Evolutionary conservation across 306 rosid genomes (phyloP), one percentile per base, ranked within the genome.

Genomic region (Chamaecrista fasciculata): DNA sequence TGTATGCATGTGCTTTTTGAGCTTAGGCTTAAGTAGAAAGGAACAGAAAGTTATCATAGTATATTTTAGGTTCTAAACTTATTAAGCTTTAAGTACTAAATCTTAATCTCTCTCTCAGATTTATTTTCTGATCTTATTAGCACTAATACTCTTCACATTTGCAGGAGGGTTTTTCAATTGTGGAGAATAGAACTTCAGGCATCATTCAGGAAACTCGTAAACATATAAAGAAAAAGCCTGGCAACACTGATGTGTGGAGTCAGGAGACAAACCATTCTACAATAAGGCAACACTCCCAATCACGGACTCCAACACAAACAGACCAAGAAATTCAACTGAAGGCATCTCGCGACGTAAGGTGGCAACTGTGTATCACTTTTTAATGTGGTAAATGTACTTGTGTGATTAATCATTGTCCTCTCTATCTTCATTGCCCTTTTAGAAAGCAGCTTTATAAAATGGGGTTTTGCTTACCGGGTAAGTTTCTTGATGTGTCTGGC

Each of bases 331-430:
- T 92, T 82, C 98, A 92, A 79, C 73, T 92, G 89, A 92, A 89
- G 89, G 98, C 98, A 74, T 92, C 96, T 77, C 91, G 96, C 86
- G 96, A 89, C 89, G 93, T 89, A 86, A 89, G 96, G 96, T 89
- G 92, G 93, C 92, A 84, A 87, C 89, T 81, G 15, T 92, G 86
- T 87, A 84, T 89, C 75, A 73, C 87, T 86, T 80, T 85, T 87
- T 82, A 37, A 76, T 89, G 80, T 71, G 73, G 67, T 75, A 76
- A 56, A 75, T 49, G 12, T 77, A 59, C 43, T 12, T 62, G 46
- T 24, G 51, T 72, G 59, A 58, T 62, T 71, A 6, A 49, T 15
- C 48, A 51, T 63, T 15, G 23, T 15, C 5, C 10, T 36, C 11
- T 33, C 9, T 43, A 5, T 37, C 16, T 49, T 48, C 49, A 4